Conservation (phyloP, 371 early-diverging fungal genomes). For the Saksenaea oblongispora region DNA sequence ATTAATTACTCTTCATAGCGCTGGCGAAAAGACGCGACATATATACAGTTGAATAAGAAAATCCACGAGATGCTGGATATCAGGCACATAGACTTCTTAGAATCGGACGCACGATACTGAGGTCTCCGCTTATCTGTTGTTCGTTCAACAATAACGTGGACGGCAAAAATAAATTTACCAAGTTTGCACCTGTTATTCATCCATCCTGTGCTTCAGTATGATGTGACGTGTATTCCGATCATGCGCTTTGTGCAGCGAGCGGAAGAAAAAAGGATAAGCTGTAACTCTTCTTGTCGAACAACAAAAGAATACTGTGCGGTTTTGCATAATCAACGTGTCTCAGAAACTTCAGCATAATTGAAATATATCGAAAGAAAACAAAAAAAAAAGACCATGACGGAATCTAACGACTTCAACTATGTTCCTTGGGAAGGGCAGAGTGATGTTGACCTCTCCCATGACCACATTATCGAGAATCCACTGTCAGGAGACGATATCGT, state of each 20-base stretch:
- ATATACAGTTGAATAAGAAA: no score
- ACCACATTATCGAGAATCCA: constrained; percentile 10
- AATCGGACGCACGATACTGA: no score
- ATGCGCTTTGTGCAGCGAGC: neutral
- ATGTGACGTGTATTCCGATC: neutral
- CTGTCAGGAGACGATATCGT: constrained; percentile 13
- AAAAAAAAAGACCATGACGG: constrained; percentile 14
- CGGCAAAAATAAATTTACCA: no score
- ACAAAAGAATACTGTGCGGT: neutral
- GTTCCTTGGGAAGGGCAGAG: constrained; percentile 39
- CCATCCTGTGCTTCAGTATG: no score
- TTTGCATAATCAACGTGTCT: neutral
- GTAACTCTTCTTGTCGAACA: no score
- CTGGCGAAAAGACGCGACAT: no score
- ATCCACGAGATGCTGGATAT: no score
- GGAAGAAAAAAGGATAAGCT: neutral
- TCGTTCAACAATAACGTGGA: no score
- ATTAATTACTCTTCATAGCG: no score
- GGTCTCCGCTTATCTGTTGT: no score
- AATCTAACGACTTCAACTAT: constrained; percentile 34
- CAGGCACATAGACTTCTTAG: no score
- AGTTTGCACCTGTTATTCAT: no score
- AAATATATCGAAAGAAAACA: neutral
- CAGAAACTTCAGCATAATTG: neutral
- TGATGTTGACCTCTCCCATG: neutral